Evolutionary conservation across 1,284 basidiomycete genomes (phyloP), one percentile per base, ranked within the genome.

Genomic region (Heimioporus retisporus): DNA sequence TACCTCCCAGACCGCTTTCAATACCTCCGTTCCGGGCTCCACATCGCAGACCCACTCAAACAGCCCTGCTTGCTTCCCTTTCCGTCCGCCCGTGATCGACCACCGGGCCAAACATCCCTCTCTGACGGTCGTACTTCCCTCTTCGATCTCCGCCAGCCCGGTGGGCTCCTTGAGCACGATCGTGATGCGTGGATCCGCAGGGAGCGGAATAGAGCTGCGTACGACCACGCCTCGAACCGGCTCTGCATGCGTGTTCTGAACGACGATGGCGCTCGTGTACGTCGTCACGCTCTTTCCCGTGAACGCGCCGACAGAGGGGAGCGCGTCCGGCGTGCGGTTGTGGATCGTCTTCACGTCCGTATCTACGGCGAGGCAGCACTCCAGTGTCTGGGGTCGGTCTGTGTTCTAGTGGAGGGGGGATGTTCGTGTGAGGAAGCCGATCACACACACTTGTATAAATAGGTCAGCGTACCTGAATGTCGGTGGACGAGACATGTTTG

Each of bases 31-130:
- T 3, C 72, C 73, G n/a, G 67, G 67, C 15, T 58, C 58, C 54
- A 75, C 55, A 23, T 70, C 64, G 42, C 67, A 77, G 18, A 72
- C 73, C 73, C 75, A 74, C 54, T 76, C 72, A 28, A 77, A 75
- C 25, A 71, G 19, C 5, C 75, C 73, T 4, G 48, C 72, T 42
- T 75, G 61, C 18, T 74, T 70, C 16, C 75, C 72, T 28, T 72
- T 64, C 48, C 64, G 63, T 2, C 60, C 63, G 2, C 70, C 70
- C 4, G 48, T 53, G 25, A 72, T 69, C 46, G 75, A 72, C 73
- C 73, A 74, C 18, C 73, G 64, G 11, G 70, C 75, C 46, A 63
- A 8, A 44, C 65, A 72, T 10, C 68, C 73, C 2, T 67, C 66
- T 1, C 60, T 70, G n/a, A 75, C 61, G 8, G 35, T 35, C 35